Evolutionary conservation across 2,329 filamentous ascomycete species (phyloP), one percentile per base, ranked within the genome.

Genomic region (Aureobasidium sp.): DNA sequence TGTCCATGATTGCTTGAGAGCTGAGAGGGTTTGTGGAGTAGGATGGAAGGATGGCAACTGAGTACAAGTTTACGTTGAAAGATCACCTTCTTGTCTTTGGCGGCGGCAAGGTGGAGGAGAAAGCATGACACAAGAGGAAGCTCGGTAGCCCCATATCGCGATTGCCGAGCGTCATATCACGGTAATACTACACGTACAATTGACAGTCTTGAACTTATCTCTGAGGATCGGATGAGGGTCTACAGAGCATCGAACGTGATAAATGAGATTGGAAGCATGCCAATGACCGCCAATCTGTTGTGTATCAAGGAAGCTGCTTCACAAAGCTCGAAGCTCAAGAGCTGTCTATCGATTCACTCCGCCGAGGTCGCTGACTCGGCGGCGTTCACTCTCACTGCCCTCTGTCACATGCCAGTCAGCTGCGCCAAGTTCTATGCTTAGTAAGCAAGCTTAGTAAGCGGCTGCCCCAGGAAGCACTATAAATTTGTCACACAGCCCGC

Each of bases 1-100:
- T 66, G 49, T 76, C 71, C 74, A 77, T 76, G 25, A 3, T 42
- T 59, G 45, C 45, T 39, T 29, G 36, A 34, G 27, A 42, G 9
- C 10, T 1, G 21, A 4, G 11, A 9, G n/a, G 25, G 5, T 25
- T 9, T 41, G 36, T 1, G 27, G 14, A 10, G 27, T 13, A 16
- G n/a, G 16, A 27, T 29, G 29, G 13, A 9, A 10, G 13, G 13
- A 11, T 29, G 34, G 21, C n/a, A 16, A 39, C 27, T 30, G 32
- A 53, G 34, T 8, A 30, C 1, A 10, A 25, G 25, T 29, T 11
- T 47, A 47, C 54, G 27, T 27, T 21, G 7, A 27, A 14, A 9
- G 39, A 34, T 25, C 11, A 32, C 25, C n/a, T 29, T 13, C 27
- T 36, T 25, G n/a, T 32, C 13, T 29, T 29, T 37, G 21, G 5